These are phyloP conservation scores for Phyllosticta ampelicida DNA, from an alignment of 2,329 filamentous ascomycete genomes.

Conservation along the genomic window DNA sequence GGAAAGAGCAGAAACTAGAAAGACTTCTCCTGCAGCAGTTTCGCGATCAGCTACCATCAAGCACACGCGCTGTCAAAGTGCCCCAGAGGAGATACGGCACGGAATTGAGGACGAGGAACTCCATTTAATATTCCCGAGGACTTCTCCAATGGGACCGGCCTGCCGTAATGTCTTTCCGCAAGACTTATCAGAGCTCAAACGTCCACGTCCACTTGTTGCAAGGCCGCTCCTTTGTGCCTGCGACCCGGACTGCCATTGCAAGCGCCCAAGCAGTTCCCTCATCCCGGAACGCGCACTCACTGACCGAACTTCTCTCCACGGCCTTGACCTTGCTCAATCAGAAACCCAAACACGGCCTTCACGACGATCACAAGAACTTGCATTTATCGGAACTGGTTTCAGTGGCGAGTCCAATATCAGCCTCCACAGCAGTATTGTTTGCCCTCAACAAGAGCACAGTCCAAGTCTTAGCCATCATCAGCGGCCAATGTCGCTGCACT, in stretches of 20 bases:
- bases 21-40: neutral
- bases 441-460: neutral
- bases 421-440: neutral
- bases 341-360: neutral
- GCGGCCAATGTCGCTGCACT: neutral
- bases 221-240: neutral
- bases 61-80: neutral
- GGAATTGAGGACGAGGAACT: neutral
- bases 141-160: neutral
- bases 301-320: slow-evolving; percentile 2
- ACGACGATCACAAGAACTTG: slow-evolving; percentile 1
- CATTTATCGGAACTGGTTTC: slow-evolving; percentile 1
- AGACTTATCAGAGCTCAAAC: neutral
- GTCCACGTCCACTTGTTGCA: neutral
- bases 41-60: neutral
- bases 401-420: neutral
- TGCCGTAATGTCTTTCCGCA: neutral
- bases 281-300: slow-evolving; percentile 1
- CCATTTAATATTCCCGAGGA: neutral
- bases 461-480: slow-evolving; percentile 1
- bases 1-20: neutral
- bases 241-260: slow-evolving; percentile 1
- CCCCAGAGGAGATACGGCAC: neutral
- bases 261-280: slow-evolving; percentile 5
- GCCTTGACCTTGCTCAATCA: slow-evolving; percentile 6